Evolutionary conservation across 768 basidiomycete species (phyloP).

Genomic region (Lactifluus volemus): DNA sequence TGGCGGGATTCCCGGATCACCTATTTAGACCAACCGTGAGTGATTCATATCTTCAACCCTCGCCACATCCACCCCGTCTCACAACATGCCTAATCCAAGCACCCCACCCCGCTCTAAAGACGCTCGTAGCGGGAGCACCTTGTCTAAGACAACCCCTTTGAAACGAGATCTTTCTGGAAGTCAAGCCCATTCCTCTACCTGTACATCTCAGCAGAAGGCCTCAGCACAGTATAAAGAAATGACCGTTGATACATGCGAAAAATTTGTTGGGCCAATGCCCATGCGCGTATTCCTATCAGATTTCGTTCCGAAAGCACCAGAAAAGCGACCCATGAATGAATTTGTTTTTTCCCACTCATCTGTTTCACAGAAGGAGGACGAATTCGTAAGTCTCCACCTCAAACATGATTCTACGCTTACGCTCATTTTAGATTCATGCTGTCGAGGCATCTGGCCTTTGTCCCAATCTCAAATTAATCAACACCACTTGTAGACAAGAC

Average conservation of each 20-base stretch:
- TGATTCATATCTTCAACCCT: neutral
- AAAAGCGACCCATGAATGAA: neutral
- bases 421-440: neutral
- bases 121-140: neutral
- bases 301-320: neutral
- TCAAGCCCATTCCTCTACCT: neutral
- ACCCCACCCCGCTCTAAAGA: no score
- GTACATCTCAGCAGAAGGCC: neutral
- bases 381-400: neutral
- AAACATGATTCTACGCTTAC: neutral
- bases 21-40: neutral
- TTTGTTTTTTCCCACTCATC: neutral
- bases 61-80: neutral
- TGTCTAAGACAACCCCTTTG: neutral
- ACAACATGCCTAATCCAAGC: no score
- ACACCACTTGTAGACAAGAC: neutral
- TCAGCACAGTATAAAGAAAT: neutral
- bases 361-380: neutral
- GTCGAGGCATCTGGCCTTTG: neutral
- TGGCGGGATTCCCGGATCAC: neutral
- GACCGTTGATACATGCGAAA: neutral
- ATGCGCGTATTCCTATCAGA: neutral
- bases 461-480: neutral
- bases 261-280: conserved; percentile 4
- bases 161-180: neutral